These are phyloP conservation scores for Austroboletus festivus DNA, from an alignment of 768 basidiomycete genomes.

Conservation along the genomic window DNA sequence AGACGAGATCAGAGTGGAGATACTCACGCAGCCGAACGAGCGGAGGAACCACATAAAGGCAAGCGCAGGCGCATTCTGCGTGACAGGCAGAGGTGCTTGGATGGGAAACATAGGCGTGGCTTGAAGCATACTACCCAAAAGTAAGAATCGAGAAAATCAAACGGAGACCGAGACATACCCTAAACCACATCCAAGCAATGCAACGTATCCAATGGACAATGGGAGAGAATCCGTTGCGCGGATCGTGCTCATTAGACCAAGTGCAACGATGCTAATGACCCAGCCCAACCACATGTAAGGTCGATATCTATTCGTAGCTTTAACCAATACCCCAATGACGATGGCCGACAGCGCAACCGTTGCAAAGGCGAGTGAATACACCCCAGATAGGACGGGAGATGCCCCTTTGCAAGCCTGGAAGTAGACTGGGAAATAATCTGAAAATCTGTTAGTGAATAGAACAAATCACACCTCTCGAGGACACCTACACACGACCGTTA, in stretches of 20 bases:
- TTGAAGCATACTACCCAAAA: no score
- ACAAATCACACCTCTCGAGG: neutral
- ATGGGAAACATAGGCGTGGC: no score
- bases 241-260: slow-evolving; percentile 36
- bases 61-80: no score
- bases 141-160: no score
- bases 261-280: slow-evolving; percentile 30
- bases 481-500: slow-evolving; percentile 23
- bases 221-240: slow-evolving; percentile 22
- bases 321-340: slow-evolving; percentile 30
- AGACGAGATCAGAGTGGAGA: no score
- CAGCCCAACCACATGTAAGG: slow-evolving; percentile 34
- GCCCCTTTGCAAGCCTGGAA: slow-evolving; percentile 41
- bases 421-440: slow-evolving; percentile 41
- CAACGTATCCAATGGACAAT: slow-evolving; percentile 18
- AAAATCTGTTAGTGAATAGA: neutral
- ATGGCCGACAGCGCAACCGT: slow-evolving; percentile 31
- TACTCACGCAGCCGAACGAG: no score
- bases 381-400: slow-evolving; percentile 33
- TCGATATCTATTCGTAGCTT: slow-evolving; percentile 30
- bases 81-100: no score
- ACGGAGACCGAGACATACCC: no score
- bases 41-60: no score
- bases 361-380: slow-evolving; percentile 20
- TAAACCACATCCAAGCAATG: neutral